Evolutionary conservation across 2,329 filamentous ascomycete species (phyloP).

Genomic region (Aspergillus chevalieri): DNA sequence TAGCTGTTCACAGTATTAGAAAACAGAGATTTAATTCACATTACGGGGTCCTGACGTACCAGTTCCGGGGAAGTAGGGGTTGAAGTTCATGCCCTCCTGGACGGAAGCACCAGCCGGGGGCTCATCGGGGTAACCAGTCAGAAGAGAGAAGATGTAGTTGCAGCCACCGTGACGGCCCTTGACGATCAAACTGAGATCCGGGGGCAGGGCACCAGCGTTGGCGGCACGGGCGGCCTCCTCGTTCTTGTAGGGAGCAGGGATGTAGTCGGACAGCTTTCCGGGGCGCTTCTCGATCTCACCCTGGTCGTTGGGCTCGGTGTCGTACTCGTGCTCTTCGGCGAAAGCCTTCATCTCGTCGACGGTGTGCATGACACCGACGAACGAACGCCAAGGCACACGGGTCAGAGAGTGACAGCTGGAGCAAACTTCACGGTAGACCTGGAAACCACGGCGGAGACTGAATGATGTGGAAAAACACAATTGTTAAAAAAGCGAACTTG

Average conservation of each 20-base stretch:
- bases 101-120: conserved; percentile 82
- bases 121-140: conserved; percentile 97
- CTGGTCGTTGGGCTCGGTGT: conserved; percentile 94
- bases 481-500: conserved; percentile 16
- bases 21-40: background rate
- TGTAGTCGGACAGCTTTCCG: conserved; percentile 97
- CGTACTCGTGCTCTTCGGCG: conserved; percentile 98
- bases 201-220: conserved; percentile 96
- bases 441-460: conserved; percentile 96
- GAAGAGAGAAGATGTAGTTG: conserved; percentile 95
- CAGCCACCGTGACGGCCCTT: conserved; percentile 97
- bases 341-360: conserved; percentile 96
- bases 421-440: conserved; percentile 98
- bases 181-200: conserved; percentile 94
- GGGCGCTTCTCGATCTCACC: conserved; percentile 97
- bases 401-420: conserved; percentile 93
- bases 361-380: conserved; percentile 88
- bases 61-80: conserved; percentile 99
- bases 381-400: conserved; percentile 85
- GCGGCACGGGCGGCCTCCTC: conserved; percentile 95
- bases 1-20: conserved; percentile 43
- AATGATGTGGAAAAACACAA: conserved; percentile 5
- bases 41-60: conserved; percentile 44
- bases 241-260: conserved; percentile 94
- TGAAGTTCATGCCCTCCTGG: conserved; percentile 93